Percentiles rank a stretch among this genome's conserved stretches.
Evolutionary conservation across 441 rosid species (phyloP).

Genomic region (Adansonia madagascariensis): DNA sequence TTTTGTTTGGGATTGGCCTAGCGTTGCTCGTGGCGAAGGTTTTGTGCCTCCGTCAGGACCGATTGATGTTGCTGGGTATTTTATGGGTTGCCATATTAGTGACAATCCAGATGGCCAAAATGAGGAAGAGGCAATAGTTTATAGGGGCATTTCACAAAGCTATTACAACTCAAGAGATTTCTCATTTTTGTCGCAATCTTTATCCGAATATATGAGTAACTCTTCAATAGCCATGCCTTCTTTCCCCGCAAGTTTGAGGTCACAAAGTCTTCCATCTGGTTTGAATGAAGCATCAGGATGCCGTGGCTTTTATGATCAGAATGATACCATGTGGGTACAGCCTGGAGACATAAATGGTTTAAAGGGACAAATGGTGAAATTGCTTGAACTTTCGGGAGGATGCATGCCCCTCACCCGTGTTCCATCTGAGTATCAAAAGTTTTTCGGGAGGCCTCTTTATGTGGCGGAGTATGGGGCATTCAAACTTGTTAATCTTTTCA

Average conservation of each 20-base stretch:
- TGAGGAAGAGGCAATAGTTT: constrained; percentile 81
- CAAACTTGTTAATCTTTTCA: constrained; percentile 84
- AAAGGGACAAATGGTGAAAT: constrained; percentile 72
- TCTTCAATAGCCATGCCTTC: constrained; percentile 42
- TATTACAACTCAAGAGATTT: constrained; percentile 64
- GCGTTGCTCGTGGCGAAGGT: constrained; percentile 96
- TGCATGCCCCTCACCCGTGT: constrained; percentile 73
- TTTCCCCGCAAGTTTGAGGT: constrained; percentile 48
- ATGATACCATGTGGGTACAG: constrained; percentile 79
- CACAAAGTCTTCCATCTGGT: constrained; percentile 62
- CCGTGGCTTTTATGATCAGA: constrained; percentile 52
- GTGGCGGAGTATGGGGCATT: constrained; percentile 72
- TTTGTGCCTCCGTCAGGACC: constrained; percentile 55
- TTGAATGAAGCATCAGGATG: constrained; percentile 52
- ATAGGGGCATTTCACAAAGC: constrained; percentile 62
- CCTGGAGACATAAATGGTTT: constrained; percentile 90
- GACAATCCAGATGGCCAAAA: constrained; percentile 51
- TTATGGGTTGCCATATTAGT: constrained; percentile 53
- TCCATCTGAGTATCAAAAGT: constrained; percentile 75
- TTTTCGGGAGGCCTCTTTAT: constrained; percentile 77
- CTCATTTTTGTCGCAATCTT: constrained; percentile 58
- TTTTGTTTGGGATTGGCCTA: constrained; percentile 97
- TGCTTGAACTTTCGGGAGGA: constrained; percentile 88
- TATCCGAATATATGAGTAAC: constrained; percentile 49
- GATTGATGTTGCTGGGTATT: constrained; percentile 47